A percentile compares a stretch with the other conserved stretches of the same genome.
Evolutionary conservation across 805 yeast genomes (phyloP).

Genomic region (Cyberlindnera misumaiensis): DNA sequence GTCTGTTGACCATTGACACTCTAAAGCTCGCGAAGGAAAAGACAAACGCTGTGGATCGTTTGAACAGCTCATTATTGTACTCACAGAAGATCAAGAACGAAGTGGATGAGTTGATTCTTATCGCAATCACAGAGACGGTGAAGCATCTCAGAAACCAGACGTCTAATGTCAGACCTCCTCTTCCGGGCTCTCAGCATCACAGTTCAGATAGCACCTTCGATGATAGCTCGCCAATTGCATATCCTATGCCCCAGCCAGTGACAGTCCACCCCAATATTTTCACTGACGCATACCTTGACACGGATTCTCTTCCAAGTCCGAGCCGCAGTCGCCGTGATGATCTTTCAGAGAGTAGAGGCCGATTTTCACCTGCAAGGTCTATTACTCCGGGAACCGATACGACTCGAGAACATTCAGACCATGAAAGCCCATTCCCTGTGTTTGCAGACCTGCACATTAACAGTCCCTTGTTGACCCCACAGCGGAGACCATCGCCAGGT

Average conservation of each 20-base stretch:
- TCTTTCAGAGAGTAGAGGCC: constrained; percentile 10
- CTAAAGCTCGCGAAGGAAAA: constrained; percentile 53
- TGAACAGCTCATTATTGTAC: constrained; percentile 68
- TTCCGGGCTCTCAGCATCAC: constrained; percentile 3
- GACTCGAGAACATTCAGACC: constrained; percentile 9
- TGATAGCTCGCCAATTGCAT: constrained; percentile 5
- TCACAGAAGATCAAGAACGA: constrained; percentile 73
- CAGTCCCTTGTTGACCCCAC: constrained; percentile 26
- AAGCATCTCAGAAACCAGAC: constrained; percentile 33
- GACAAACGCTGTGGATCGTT: constrained; percentile 60
- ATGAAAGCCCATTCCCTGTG: constrained; percentile 9
- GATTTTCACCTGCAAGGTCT: constrained; percentile 27
- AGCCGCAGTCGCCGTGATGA: constrained; percentile 4
- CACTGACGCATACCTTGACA: constrained; percentile 33
- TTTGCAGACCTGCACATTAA: constrained; percentile 24
- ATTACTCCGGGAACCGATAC: constrained; percentile 40
- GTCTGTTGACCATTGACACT: constrained; percentile 60
- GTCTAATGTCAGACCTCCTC: constrained; percentile 10
- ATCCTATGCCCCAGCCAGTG: constrained; percentile 23
- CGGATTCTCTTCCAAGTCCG: constrained; percentile 35
- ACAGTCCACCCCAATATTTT: constrained; percentile 26
- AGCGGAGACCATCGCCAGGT: constrained; percentile 22
- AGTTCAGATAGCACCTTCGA: constrained; percentile 4
- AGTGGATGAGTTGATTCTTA: constrained; percentile 62
- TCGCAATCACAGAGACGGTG: constrained; percentile 58